Evolutionary conservation across 768 basidiomycete species (phyloP).

Genomic region (Amyloporia xantha): DNA sequence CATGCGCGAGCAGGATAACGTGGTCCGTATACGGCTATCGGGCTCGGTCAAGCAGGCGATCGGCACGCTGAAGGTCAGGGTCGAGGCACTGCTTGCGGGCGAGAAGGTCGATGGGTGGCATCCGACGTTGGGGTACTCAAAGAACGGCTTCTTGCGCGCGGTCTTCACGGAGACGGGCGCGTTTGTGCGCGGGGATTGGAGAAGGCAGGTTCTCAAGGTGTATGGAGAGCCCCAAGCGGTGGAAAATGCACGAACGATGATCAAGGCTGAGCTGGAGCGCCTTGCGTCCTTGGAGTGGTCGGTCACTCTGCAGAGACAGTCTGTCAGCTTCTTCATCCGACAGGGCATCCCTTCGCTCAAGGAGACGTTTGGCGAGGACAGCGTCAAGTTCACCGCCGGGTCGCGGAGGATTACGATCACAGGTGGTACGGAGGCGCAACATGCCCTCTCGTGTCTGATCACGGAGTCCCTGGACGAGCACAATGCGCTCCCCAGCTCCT

Average conservation of each 20-base stretch:
- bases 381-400: constrained; percentile 38
- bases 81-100: constrained; percentile 47
- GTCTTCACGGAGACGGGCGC: constrained; percentile 33
- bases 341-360: constrained; percentile 43
- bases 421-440: constrained; percentile 51
- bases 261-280: constrained; percentile 42
- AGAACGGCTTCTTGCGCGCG: constrained; percentile 29
- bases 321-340: constrained; percentile 44
- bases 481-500: not conserved
- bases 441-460: constrained; percentile 38
- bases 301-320: constrained; percentile 30
- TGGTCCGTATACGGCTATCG: constrained; percentile 36
- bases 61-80: constrained; percentile 53
- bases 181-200: constrained; percentile 41
- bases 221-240: constrained; percentile 37
- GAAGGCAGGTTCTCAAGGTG: constrained; percentile 35
- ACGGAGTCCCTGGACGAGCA: constrained; percentile 26
- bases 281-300: constrained; percentile 38
- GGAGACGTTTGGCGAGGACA: constrained; percentile 49
- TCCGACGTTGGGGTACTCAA: constrained; percentile 27
- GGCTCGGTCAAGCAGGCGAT: constrained; percentile 48
- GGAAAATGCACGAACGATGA: constrained; percentile 36
- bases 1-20: constrained; percentile 18
- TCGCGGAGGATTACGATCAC: constrained; percentile 41
- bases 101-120: constrained; percentile 49